Percentiles rank a stretch among this genome's conserved stretches.
Evolutionary conservation across 2,329 filamentous ascomycete species (phyloP).

Genomic region (Fusarium sp.): DNA sequence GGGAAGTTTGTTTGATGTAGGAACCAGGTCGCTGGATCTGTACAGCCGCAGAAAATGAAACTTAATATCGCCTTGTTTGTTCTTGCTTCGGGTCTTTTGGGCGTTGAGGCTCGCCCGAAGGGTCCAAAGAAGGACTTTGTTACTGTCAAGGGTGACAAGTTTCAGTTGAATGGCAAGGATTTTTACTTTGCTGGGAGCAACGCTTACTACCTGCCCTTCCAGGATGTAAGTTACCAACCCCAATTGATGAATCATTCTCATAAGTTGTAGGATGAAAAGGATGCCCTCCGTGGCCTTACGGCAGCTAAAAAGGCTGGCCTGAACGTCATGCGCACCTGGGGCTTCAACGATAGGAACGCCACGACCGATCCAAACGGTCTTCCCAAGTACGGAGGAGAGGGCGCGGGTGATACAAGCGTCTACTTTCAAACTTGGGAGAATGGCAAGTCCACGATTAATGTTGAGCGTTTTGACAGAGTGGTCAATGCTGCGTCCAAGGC

Average conservation of each 20-base stretch:
- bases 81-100: neutral
- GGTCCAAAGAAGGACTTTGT: slow-evolving; percentile 44
- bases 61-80: slow-evolving; percentile 1
- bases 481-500: slow-evolving; percentile 56
- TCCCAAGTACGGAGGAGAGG: slow-evolving; percentile 58
- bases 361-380: slow-evolving; percentile 42
- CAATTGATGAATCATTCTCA: neutral
- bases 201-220: slow-evolving; percentile 62
- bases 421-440: slow-evolving; percentile 17
- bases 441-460: slow-evolving; percentile 25
- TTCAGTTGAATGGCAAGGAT: slow-evolving; percentile 57
- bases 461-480: slow-evolving; percentile 20
- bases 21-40: neutral
- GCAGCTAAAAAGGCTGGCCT: slow-evolving; percentile 29
- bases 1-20: neutral
- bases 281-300: slow-evolving; percentile 11
- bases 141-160: slow-evolving; percentile 40
- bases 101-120: neutral
- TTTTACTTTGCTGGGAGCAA: slow-evolving; percentile 66
- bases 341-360: slow-evolving; percentile 28
- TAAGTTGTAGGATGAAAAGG: slow-evolving; percentile 55
- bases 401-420: slow-evolving; percentile 61
- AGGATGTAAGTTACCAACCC: neutral
- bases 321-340: slow-evolving; percentile 27
- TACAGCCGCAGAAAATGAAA: slow-evolving; percentile 3